phyloP scores from a whole-genome alignment of 2,329 filamentous ascomycete genomes.

The Dactylellina drechsleri region DNA sequence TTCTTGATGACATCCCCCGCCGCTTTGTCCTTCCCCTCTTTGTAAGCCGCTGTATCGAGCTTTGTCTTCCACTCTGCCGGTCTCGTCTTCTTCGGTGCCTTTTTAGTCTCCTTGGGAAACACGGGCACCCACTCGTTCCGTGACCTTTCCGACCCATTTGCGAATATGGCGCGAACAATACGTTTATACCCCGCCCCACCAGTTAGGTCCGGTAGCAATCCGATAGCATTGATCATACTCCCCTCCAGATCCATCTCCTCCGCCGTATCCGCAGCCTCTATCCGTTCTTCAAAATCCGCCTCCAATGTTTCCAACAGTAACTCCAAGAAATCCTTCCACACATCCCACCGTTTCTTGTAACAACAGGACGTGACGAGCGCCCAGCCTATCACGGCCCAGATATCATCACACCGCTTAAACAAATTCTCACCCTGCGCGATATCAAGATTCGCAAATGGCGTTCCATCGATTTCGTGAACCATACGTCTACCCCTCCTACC shows the following conservation, averaged over 20 bases:
- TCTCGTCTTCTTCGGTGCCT: constrained; percentile 33
- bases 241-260: constrained; percentile 41
- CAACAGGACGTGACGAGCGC: constrained; percentile 45
- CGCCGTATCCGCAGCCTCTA: constrained; percentile 12
- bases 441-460: constrained; percentile 37
- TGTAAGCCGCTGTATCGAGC: constrained; percentile 8
- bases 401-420: constrained; percentile 43
- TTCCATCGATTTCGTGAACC: constrained; percentile 22
- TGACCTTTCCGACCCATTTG: constrained; percentile 41
- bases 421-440: constrained; percentile 45
- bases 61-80: constrained; percentile 20
- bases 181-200: constrained; percentile 49
- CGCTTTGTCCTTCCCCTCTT: neutral
- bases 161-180: constrained; percentile 46
- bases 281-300: constrained; percentile 38
- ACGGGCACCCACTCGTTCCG: constrained; percentile 42
- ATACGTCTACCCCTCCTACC: constrained; percentile 17
- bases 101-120: constrained; percentile 44
- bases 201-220: constrained; percentile 29
- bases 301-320: constrained; percentile 38
- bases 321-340: constrained; percentile 39
- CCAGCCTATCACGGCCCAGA: constrained; percentile 45
- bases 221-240: constrained; percentile 30
- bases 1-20: neutral
- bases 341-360: constrained; percentile 41